Percentiles rank a stretch among this genome's conserved stretches.
phyloP scores from a whole-genome alignment of 2,329 filamentous ascomycete genomes.

The Penicillium sp. region DNA sequence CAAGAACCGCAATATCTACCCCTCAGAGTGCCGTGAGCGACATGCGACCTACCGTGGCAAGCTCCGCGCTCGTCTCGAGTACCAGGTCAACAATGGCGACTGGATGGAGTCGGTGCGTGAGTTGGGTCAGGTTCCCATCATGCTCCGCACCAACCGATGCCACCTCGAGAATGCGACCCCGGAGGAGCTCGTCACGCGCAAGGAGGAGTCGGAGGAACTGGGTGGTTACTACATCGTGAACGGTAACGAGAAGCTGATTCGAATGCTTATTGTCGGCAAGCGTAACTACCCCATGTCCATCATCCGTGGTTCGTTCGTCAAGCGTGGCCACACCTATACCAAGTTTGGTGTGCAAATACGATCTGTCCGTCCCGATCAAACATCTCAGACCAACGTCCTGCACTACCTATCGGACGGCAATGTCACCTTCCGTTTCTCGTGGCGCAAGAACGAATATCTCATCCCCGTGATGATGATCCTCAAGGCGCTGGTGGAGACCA shows the following conservation, averaged over 20 bases:
- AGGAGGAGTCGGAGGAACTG: conserved; percentile 93
- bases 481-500: conserved; percentile 91
- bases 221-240: conserved; percentile 98
- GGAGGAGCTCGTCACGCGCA: conserved; percentile 71
- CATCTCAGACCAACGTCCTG: conserved; percentile 92
- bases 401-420: conserved; percentile 96
- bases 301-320: conserved; percentile 80
- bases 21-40: conserved; percentile 88
- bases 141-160: conserved; percentile 90
- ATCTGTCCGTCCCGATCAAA: conserved; percentile 93
- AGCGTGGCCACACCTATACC: conserved; percentile 81
- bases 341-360: conserved; percentile 86
- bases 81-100: conserved; percentile 78
- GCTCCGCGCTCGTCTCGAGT: conserved; percentile 77
- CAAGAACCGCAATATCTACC: conserved; percentile 77
- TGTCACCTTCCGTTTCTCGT: conserved; percentile 94
- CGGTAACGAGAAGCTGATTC: conserved; percentile 93
- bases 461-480: conserved; percentile 94
- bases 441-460: conserved; percentile 96
- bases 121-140: conserved; percentile 82
- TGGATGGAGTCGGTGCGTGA: conserved; percentile 77
- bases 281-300: conserved; percentile 96
- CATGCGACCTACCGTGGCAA: conserved; percentile 87
- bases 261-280: conserved; percentile 81
- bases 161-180: conserved; percentile 84